Evolutionary conservation across 441 rosid species (phyloP).

Genomic region (Populus trichocarpa): DNA sequence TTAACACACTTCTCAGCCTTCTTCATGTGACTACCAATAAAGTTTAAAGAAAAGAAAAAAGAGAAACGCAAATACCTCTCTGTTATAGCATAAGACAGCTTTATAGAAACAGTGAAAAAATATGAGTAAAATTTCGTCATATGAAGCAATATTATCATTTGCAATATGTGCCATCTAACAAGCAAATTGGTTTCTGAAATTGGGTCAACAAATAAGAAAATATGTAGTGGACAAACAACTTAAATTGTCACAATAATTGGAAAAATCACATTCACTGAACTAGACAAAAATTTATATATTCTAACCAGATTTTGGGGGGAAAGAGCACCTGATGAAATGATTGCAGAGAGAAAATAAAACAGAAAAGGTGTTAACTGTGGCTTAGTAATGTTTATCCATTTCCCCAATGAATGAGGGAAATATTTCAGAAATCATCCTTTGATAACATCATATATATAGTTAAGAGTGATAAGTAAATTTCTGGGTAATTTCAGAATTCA

Average conservation of each 20-base stretch:
- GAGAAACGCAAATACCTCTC: neutral
- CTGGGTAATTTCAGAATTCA: neutral
- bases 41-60: neutral
- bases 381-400: neutral
- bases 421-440: neutral
- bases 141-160: neutral
- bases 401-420: conserved; percentile 1
- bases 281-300: no score
- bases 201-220: neutral
- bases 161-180: neutral
- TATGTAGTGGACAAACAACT: neutral
- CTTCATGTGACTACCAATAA: neutral
- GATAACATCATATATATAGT: neutral
- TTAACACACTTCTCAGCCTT: neutral
- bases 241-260: neutral
- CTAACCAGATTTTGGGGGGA: neutral
- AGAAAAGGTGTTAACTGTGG: neutral
- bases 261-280: neutral
- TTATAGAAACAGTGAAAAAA: neutral
- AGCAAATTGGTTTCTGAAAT: neutral
- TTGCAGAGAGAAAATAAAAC: neutral
- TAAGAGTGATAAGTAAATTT: neutral
- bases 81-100: neutral
- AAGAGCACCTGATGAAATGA: neutral
- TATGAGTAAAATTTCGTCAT: neutral